A percentile compares a stretch with the other conserved stretches of the same genome.
Evolutionary conservation across 768 basidiomycete species (phyloP).

Genomic region (Dioszegia hungarica): DNA sequence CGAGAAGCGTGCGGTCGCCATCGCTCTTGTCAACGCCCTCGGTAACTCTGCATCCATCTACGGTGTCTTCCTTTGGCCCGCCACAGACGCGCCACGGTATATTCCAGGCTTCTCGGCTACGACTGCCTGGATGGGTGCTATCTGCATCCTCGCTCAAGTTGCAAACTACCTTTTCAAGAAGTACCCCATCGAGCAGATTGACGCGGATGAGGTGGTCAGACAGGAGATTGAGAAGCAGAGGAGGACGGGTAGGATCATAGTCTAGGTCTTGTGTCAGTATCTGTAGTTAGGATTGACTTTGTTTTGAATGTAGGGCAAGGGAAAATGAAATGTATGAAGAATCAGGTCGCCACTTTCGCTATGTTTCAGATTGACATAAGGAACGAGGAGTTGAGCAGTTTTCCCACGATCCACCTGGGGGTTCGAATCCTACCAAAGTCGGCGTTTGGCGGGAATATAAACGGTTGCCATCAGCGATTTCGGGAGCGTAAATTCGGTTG

Average conservation of each 20-base stretch:
- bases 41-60: conserved; percentile 46
- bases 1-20: conserved; percentile 45
- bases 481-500: too few species aligned
- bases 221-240: conserved; percentile 36
- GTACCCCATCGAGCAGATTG: conserved; percentile 33
- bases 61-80: conserved; percentile 48
- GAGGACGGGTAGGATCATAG: conserved; percentile 4
- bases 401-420: too few species aligned
- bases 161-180: conserved; percentile 35
- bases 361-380: too few species aligned
- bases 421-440: too few species aligned
- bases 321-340: too few species aligned
- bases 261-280: conserved; percentile 5
- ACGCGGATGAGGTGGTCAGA: conserved; percentile 32
- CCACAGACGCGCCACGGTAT: conserved; percentile 40
- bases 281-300: too few species aligned
- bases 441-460: too few species aligned
- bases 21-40: conserved; percentile 46
- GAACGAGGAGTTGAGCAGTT: too few species aligned
- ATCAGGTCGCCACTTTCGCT: too few species aligned
- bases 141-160: conserved; percentile 30
- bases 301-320: too few species aligned
- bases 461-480: too few species aligned
- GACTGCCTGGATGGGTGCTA: conserved; percentile 35
- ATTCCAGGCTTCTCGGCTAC: conserved; percentile 46